Conservation (phyloP, 2,329 filamentous ascomycete genomes). For the Lizonia empirigonia region DNA sequence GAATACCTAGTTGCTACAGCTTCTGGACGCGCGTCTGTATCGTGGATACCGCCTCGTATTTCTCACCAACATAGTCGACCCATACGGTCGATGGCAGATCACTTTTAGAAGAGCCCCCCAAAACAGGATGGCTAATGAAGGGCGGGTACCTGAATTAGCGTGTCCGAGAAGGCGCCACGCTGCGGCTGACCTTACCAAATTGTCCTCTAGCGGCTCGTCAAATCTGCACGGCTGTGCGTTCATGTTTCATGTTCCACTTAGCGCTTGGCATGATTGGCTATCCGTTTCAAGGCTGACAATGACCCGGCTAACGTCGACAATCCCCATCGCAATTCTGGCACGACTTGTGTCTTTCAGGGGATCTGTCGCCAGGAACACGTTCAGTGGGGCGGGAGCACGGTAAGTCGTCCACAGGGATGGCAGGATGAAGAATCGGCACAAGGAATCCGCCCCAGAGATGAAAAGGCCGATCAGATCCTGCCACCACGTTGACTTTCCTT, state of each 20-base stretch:
- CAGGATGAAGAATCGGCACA: constrained; percentile 16
- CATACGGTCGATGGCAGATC: constrained; percentile 9
- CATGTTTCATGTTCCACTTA: constrained; percentile 41
- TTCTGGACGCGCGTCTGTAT: too few relatives aligned
- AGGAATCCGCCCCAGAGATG: constrained; percentile 22
- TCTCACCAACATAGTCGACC: constrained; percentile 18
- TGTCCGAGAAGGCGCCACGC: constrained; percentile 37
- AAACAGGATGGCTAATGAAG: constrained; percentile 31
- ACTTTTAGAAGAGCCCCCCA: constrained; percentile 1
- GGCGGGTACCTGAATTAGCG: constrained; percentile 38
- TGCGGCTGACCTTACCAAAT: constrained; percentile 29
- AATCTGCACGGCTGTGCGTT: constrained; percentile 21
- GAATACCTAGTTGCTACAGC: background rate
- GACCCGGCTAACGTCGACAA: constrained; percentile 26
- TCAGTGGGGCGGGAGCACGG: constrained; percentile 27
- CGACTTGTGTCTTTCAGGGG: constrained; percentile 21
- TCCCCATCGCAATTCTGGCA: constrained; percentile 23
- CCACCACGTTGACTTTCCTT: constrained; percentile 24
- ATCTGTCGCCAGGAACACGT: constrained; percentile 36
- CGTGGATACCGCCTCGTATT: too few relatives aligned
- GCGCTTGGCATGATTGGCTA: constrained; percentile 33
- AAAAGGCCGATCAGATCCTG: constrained; percentile 32
- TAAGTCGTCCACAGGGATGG: constrained; percentile 20
- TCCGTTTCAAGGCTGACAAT: constrained; percentile 28
- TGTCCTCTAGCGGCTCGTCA: constrained; percentile 26